These are phyloP conservation scores for Alternaria alternata DNA, from an alignment of 2,329 filamentous ascomycete genomes.

Conservation along the genomic window DNA sequence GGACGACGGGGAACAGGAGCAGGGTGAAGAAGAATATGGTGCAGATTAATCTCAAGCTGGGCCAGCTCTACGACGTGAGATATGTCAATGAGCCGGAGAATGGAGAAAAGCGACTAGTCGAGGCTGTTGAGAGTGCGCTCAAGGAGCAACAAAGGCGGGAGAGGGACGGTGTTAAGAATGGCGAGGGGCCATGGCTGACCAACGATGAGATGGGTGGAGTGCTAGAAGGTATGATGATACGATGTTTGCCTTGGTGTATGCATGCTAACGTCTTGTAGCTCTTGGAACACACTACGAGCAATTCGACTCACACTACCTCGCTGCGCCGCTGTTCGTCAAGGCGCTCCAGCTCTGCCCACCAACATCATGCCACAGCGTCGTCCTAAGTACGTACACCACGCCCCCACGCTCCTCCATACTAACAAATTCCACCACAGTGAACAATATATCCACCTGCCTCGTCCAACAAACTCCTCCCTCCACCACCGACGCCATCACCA, in stretches of 20 bases:
- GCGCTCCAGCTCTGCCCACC: constrained; percentile 74
- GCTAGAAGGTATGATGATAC: constrained; percentile 66
- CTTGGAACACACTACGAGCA: constrained; percentile 80
- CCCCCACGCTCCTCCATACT: constrained; percentile 13
- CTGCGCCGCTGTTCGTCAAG: constrained; percentile 86
- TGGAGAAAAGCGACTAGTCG: constrained; percentile 78
- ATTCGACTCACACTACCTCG: constrained; percentile 78
- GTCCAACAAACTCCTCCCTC: constrained; percentile 67
- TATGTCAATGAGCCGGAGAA: constrained; percentile 76
- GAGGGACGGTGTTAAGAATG: constrained; percentile 71
- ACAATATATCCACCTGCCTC: constrained; percentile 78
- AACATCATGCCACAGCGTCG: constrained; percentile 76
- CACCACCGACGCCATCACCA: constrained; percentile 32
- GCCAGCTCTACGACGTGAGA: constrained; percentile 79
- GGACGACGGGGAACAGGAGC: constrained; percentile 61
- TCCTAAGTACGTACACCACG: constrained; percentile 68
- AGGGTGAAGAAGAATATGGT: constrained; percentile 77
- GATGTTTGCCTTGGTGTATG: constrained; percentile 15
- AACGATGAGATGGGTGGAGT: constrained; percentile 76
- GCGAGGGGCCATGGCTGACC: constrained; percentile 75
- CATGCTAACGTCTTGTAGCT: constrained; percentile 57
- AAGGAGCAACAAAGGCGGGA: constrained; percentile 76
- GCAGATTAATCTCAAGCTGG: constrained; percentile 81
- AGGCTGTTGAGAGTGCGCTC: constrained; percentile 81
- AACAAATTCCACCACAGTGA: constrained; percentile 62